phyloP scores from a whole-genome alignment of 805 yeast genomes.

The Maudiozyma bulderi region DNA sequence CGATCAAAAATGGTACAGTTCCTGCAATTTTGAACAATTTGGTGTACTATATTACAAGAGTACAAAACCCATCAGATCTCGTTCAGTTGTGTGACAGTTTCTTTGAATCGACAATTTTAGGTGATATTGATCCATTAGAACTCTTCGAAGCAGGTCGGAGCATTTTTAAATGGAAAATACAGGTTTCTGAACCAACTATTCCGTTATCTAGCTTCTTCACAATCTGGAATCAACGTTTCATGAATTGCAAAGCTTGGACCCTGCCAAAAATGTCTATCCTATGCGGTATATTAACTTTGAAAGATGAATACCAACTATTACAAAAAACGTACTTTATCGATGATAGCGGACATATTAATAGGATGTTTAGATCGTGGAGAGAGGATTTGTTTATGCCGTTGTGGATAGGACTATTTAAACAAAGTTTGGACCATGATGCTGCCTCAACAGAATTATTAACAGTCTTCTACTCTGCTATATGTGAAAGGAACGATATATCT shows the following conservation, averaged over 20 bases:
- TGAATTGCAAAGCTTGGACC: slow-evolving; percentile 14
- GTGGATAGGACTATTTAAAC: slow-evolving; percentile 8
- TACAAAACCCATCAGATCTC: slow-evolving; percentile 8
- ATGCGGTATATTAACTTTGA: slow-evolving; percentile 19
- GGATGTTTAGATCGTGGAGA: slow-evolving; percentile 16
- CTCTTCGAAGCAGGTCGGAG: slow-evolving; percentile 14
- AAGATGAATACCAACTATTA: slow-evolving; percentile 8
- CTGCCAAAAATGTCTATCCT: slow-evolving; percentile 15
- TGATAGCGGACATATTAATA: slow-evolving; percentile 12
- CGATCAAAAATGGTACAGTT: not conserved
- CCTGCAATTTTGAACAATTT: slow-evolving; percentile 17
- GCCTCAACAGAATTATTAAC: not conserved
- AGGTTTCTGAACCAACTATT: slow-evolving; percentile 25
- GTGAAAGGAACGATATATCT: slow-evolving; percentile 3
- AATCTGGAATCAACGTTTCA: slow-evolving; percentile 16
- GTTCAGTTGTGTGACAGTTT: slow-evolving; percentile 8
- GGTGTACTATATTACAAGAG: slow-evolving; percentile 22
- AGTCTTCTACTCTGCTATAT: slow-evolving; percentile 2
- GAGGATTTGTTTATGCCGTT: slow-evolving; percentile 15
- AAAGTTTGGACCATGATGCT: not conserved
- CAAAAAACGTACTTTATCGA: slow-evolving; percentile 18
- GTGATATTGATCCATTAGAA: slow-evolving; percentile 5
- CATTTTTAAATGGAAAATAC: slow-evolving; percentile 22
- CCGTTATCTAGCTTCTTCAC: slow-evolving; percentile 15
- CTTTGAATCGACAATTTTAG: slow-evolving; percentile 9